A percentile compares a stretch with the other conserved stretches of the same genome.
phyloP scores from a whole-genome alignment of 1,284 basidiomycete genomes.

The Bjerkandera adusta region DNA sequence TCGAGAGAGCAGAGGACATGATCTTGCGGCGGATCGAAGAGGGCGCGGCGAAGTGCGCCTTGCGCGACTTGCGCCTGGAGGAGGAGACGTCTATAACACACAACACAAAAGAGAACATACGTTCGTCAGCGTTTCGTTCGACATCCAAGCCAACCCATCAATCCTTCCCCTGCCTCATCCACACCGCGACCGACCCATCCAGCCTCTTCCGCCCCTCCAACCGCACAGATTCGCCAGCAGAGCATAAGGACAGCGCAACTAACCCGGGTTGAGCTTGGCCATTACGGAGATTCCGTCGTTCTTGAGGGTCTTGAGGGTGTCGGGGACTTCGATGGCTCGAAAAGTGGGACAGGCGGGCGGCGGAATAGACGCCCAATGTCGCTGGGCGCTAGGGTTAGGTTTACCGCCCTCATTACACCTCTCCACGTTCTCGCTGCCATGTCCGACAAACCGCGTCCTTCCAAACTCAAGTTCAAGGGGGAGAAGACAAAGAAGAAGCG shows the following conservation, averaged over 20 bases:
- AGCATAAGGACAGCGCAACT: constrained; percentile 36
- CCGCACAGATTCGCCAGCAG: constrained; percentile 25
- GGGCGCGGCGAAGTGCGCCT: constrained; percentile 93
- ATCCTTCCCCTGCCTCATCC: constrained; percentile 41
- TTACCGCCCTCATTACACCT: background rate
- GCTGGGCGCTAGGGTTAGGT: constrained; percentile 10
- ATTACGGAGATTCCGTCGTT: constrained; percentile 56
- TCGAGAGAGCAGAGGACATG: constrained; percentile 95
- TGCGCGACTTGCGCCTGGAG: constrained; percentile 94
- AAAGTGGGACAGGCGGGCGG: constrained; percentile 2
- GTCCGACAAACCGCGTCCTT: constrained; percentile 57
- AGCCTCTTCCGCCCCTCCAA: constrained; percentile 35
- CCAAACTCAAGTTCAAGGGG: constrained; percentile 84
- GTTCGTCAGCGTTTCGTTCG: constrained; percentile 25
- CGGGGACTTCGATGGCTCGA: constrained; percentile 3
- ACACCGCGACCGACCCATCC: constrained; percentile 46
- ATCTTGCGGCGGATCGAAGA: constrained; percentile 95
- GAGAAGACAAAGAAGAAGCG: constrained; percentile 83
- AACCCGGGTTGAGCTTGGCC: constrained; percentile 80
- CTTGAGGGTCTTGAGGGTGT: constrained; percentile 59
- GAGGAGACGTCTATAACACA: constrained; percentile 69
- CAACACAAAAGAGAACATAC: constrained; percentile 18
- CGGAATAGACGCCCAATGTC: constrained; percentile 3
- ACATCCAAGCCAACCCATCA: constrained; percentile 11
- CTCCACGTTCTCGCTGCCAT: constrained; percentile 27